A percentile compares a stretch with the other conserved stretches of the same genome.
Conservation (phyloP, 495 filamentous ascomycete genomes). For the Aspergillus heteromorphus region DNA sequence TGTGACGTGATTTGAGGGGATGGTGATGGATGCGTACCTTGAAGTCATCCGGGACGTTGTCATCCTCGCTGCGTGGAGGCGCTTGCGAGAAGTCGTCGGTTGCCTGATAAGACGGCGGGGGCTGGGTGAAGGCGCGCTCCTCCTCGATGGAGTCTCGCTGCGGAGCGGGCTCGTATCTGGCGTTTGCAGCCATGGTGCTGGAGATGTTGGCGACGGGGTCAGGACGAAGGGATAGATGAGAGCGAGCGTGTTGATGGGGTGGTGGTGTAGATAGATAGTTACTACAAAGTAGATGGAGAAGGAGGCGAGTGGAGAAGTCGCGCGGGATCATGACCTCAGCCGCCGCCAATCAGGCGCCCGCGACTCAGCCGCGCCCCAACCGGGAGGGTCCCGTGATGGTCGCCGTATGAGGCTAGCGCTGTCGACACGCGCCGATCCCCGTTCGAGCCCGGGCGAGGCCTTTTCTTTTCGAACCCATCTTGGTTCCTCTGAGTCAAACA, state of each 20-base stretch:
- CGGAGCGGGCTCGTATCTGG: constrained; percentile 65
- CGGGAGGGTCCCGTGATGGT: no score
- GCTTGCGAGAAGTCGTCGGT: constrained; percentile 38
- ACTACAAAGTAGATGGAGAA: not conserved
- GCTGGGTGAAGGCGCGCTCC: constrained; percentile 63
- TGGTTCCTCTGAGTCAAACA: no score
- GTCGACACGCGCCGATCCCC: no score
- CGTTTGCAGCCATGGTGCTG: constrained; percentile 55
- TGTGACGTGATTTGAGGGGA: not conserved
- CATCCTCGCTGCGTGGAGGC: constrained; percentile 78
- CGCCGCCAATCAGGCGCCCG: no score
- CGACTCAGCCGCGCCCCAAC: no score
- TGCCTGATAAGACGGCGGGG: constrained; percentile 69
- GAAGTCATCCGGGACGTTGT: constrained; percentile 95
- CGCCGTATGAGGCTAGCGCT: no score
- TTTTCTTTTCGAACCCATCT: no score
- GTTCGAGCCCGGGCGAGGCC: no score
- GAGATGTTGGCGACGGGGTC: not conserved
- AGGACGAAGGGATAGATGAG: constrained; percentile 4
- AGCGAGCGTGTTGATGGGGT: not conserved
- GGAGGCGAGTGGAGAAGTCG: not conserved
- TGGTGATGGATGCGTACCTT: constrained; percentile 51
- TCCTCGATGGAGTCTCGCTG: constrained; percentile 70
- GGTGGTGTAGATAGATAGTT: constrained; percentile 1
- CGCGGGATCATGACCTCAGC: not conserved